phyloP scores from a whole-genome alignment of 371 early-diverging fungal species.

The Zopfochytrium polystomum region DNA sequence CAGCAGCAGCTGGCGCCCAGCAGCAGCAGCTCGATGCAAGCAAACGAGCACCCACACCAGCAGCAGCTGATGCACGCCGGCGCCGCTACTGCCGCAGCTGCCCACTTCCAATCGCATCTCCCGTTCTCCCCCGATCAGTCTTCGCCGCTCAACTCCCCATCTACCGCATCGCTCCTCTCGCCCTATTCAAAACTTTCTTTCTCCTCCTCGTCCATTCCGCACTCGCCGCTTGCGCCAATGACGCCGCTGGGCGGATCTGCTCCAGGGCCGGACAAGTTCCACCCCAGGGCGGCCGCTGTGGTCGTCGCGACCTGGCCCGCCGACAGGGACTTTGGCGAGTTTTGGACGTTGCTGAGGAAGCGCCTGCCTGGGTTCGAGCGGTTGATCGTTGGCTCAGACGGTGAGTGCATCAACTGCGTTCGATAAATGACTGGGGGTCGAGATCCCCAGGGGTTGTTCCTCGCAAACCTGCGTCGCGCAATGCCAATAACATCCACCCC shows the following conservation, averaged over 20 bases:
- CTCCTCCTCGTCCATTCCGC: not conserved
- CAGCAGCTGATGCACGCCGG: not conserved
- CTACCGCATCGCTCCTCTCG: not conserved
- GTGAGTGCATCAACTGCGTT: not conserved
- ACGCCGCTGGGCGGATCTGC: not conserved
- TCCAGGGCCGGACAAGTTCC: not conserved
- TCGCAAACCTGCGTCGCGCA: not conserved
- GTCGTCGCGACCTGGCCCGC: not conserved
- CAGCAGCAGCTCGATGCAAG: not conserved
- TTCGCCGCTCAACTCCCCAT: not conserved
- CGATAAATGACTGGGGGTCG: not conserved
- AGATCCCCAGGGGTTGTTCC: not conserved
- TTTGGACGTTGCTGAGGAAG: not conserved
- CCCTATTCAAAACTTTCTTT: not conserved
- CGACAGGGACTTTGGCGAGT: not conserved
- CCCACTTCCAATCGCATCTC: not conserved
- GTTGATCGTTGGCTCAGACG: not conserved
- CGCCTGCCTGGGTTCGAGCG: not conserved
- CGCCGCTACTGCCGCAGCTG: not conserved
- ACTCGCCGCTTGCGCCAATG: not conserved
- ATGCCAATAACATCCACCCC: not conserved
- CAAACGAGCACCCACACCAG: not conserved
- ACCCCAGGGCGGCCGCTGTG: not conserved
- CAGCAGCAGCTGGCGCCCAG: not conserved
- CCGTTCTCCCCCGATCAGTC: not conserved